Conservation (phyloP, 1,284 basidiomycete genomes). For the Earliella scabrosa region DNA sequence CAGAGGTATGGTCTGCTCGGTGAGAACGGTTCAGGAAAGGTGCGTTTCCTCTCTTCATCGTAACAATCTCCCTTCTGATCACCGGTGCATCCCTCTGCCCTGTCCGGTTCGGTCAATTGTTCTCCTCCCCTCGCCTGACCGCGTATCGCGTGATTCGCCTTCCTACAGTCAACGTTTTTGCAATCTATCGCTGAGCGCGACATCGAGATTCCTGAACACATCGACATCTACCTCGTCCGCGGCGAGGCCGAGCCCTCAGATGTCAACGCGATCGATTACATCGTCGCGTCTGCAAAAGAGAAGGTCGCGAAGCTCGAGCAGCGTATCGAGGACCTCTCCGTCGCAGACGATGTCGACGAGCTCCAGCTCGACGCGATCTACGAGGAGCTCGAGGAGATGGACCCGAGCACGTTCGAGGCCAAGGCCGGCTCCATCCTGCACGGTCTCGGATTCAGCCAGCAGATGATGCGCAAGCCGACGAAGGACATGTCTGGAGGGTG, state of each 20-base stretch:
- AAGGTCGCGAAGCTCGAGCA: constrained; percentile 97
- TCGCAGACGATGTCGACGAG: constrained; percentile 91
- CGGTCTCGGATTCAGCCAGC: constrained; percentile 90
- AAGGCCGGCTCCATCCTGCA: constrained; percentile 97
- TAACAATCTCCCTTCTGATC: no score
- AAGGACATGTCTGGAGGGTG: constrained; percentile 99
- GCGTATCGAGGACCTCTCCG: constrained; percentile 92
- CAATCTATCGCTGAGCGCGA: constrained; percentile 88
- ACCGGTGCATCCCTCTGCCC: no score
- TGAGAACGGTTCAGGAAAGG: constrained; percentile 98
- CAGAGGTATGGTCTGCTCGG: constrained; percentile 95
- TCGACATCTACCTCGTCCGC: constrained; percentile 96
- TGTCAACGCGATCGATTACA: constrained; percentile 95
- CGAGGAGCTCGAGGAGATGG: constrained; percentile 97
- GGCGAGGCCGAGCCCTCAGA: constrained; percentile 98
- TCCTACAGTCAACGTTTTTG: constrained; percentile 45
- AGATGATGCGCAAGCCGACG: constrained; percentile 97
- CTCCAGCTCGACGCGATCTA: constrained; percentile 84
- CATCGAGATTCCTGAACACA: constrained; percentile 92
- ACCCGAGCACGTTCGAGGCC: constrained; percentile 93
- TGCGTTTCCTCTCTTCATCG: constrained; percentile 44
- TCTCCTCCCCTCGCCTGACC: not conserved
- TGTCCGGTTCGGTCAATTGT: no score
- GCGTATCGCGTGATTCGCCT: not conserved
- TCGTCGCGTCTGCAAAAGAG: constrained; percentile 88